Evolutionary conservation across 305 asterid genomes (phyloP).

Genomic region (Solanum hybrid): DNA sequence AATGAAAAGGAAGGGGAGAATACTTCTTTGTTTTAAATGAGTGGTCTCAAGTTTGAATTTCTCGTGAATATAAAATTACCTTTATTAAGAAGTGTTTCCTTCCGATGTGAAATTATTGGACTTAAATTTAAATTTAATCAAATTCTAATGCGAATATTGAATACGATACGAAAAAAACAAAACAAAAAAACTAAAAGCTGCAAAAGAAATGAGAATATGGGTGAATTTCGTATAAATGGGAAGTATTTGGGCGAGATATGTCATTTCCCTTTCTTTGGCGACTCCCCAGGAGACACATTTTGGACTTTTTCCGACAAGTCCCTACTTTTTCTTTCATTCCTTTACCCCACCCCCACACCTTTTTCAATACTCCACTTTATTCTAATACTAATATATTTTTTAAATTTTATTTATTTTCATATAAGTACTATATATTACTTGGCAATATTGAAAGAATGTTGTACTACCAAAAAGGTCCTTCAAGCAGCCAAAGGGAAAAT

Average conservation of each 20-base stretch:
- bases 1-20: neutral
- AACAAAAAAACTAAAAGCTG: neutral
- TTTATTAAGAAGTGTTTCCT: neutral
- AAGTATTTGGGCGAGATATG: neutral
- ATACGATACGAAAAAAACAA: accelerated
- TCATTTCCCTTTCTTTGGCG: conserved; percentile 27
- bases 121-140: neutral
- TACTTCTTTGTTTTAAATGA: neutral
- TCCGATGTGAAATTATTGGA: neutral
- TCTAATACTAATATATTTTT: neutral
- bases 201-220: neutral
- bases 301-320: conserved; percentile 25
- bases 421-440: neutral
- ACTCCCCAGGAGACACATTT: conserved; percentile 29
- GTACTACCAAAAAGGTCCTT: neutral
- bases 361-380: neutral
- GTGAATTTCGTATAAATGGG: neutral
- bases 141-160: neutral
- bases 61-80: neutral
- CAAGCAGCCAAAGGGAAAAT: neutral
- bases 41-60: accelerated
- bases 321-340: conserved; percentile 12
- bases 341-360: neutral
- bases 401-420: neutral
- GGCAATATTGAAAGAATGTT: neutral